Evolutionary conservation across 1,139 yeast genomes (phyloP).

Genomic region (Taphrina betulina): DNA sequence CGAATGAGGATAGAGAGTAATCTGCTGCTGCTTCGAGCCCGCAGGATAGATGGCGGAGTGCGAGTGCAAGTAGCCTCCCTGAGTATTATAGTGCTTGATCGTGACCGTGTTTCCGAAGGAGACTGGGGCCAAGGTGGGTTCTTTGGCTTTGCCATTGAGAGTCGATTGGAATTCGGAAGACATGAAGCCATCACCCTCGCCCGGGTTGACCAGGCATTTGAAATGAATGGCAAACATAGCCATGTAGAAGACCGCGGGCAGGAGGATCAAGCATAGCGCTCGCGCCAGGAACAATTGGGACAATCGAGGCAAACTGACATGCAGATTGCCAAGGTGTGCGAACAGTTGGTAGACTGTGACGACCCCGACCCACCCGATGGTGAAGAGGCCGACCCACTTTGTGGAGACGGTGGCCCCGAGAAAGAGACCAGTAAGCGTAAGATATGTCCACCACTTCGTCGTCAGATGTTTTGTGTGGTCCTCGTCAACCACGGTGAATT

Average conservation of each 20-base stretch:
- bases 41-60: slow-evolving; percentile 80
- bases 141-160: slow-evolving; percentile 64
- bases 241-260: slow-evolving; percentile 69
- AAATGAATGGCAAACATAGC: slow-evolving; percentile 79
- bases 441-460: slow-evolving; percentile 64
- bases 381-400: slow-evolving; percentile 97
- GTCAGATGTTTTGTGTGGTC: slow-evolving; percentile 62
- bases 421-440: slow-evolving; percentile 73
- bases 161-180: slow-evolving; percentile 83
- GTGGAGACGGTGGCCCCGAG: slow-evolving; percentile 77
- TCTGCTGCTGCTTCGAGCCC: slow-evolving; percentile 94
- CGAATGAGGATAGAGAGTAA: slow-evolving; percentile 88
- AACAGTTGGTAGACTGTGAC: slow-evolving; percentile 75
- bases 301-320: slow-evolving; percentile 47
- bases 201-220: slow-evolving; percentile 64
- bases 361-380: slow-evolving; percentile 86
- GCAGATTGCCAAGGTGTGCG: slow-evolving; percentile 84
- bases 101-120: slow-evolving; percentile 82
- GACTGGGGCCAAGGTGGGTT: slow-evolving; percentile 70
- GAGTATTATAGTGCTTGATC: slow-evolving; percentile 77
- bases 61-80: slow-evolving; percentile 94
- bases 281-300: slow-evolving; percentile 57
- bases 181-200: slow-evolving; percentile 88
- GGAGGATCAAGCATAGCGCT: slow-evolving; percentile 60
- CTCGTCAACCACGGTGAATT: slow-evolving; percentile 59